Evolutionary conservation across 1,284 basidiomycete genomes (phyloP), one percentile per base, ranked within the genome.

Genomic region (Entoloma clypeatum): DNA sequence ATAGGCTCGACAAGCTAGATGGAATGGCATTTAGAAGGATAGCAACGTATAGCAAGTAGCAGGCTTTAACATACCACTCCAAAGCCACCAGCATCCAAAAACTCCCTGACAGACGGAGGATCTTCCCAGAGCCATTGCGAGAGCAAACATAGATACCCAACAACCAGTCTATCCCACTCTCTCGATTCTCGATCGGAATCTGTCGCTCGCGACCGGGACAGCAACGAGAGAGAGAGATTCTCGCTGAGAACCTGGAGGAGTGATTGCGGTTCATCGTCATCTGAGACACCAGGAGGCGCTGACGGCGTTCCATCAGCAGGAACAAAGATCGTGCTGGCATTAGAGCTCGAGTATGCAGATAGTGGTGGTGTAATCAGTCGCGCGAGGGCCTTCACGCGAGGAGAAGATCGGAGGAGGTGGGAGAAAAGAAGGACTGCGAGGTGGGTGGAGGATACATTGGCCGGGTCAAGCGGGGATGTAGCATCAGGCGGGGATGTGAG

Each of bases 101-200:
- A 94, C 60, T 92, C 93, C 41, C 82, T 75, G 32, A 97, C 92
- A 0, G 87, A 85, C 39, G 74, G 75, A 0, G 92, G 84, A 50
- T 94, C 92, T 53, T 98, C 93, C 92, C 93, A 97, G n/a, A 97
- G 71, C 95, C 95, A 99, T 39, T 91, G 87, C 11, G 80, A 75
- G 14, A 99, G 71, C 33, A 96, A 64, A 27, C 81, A 78, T 29
- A 98, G 71, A 60, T 97, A 95, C 1, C 84, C 88, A 4, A 91
- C 81, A 57, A 93, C 83, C 44, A 97, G 71, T 45, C 92, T 74
- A 49, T 92, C 91, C 92, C 93, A 98, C 53, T 94, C 92, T 41
- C 79, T 65, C 4, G 74, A 69, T 51, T 88, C 81, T 36, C 68
- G 62, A 45, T 75, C 72, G 22, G 82, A 88, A 52, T 75, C 77